Conservation (phyloP, 192 early-diverging fungal species). For the Oehlia diaphana region DNA sequence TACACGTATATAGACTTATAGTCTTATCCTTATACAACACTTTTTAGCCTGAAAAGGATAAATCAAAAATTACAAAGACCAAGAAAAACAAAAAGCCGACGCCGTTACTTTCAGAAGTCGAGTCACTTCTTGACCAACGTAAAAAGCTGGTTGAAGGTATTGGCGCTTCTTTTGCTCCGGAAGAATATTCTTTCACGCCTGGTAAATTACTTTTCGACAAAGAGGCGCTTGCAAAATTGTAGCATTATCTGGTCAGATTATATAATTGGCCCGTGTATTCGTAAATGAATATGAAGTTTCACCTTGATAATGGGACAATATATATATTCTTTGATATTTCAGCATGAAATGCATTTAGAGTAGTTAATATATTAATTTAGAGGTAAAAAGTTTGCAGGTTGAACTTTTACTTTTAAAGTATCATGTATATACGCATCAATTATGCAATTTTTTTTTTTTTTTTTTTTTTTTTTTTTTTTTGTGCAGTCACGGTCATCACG, state of each 20-base stretch:
- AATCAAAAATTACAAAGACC: background rate
- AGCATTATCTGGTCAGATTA: background rate
- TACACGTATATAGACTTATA: background rate
- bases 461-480: too few relatives aligned
- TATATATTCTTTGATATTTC: too few relatives aligned
- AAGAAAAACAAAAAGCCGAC: slow-evolving; percentile 3
- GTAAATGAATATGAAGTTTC: too few relatives aligned
- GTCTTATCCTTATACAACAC: background rate
- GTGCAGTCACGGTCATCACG: too few relatives aligned
- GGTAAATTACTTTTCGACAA: background rate
- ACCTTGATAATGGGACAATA: too few relatives aligned
- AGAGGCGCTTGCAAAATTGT: background rate
- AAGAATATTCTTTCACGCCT: background rate
- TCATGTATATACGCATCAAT: background rate
- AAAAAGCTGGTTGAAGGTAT: background rate
- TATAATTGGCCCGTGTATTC: too few relatives aligned
- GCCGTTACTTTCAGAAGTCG: background rate
- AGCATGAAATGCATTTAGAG: background rate
- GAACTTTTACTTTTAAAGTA: background rate
- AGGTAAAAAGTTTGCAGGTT: background rate
- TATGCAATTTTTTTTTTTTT: background rate
- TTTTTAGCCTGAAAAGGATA: slow-evolving; percentile 19
- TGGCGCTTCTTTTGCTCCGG: background rate
- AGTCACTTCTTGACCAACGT: background rate
- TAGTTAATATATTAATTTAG: background rate